These are phyloP conservation scores for Ploettnerulaceae sp. DNA, from an alignment of 2,329 filamentous ascomycete genomes.

Conservation along the genomic window DNA sequence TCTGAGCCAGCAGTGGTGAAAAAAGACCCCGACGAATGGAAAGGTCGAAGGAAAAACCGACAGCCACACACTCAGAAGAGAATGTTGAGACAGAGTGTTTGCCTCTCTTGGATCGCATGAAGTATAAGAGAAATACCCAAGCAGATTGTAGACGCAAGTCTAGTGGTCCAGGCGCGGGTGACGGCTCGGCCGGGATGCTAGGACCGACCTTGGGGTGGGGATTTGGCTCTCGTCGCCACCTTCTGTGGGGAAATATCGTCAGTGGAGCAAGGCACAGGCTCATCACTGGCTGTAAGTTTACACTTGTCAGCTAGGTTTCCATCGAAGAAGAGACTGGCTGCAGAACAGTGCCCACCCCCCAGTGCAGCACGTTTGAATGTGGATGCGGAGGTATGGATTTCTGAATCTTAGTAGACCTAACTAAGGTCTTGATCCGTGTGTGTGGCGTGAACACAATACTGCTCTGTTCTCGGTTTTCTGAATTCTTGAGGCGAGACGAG, in stretches of 20 bases:
- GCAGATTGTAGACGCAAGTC: conserved; percentile 20
- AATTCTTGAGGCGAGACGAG: conserved; percentile 20
- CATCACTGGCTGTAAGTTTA: conserved; percentile 21
- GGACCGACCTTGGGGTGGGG: conserved; percentile 18
- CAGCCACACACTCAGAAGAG: conserved; percentile 26
- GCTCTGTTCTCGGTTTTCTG: conserved; percentile 14
- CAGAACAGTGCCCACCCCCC: conserved; percentile 6
- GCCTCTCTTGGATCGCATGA: conserved; percentile 30
- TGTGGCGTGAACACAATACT: conserved; percentile 14
- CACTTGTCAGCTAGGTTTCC: conserved; percentile 10
- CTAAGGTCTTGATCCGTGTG: conserved; percentile 11
- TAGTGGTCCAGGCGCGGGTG: conserved; percentile 29
- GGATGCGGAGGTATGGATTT: conserved; percentile 2
- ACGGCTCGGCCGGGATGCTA: conserved; percentile 22
- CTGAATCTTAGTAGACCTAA: conserved; percentile 11
- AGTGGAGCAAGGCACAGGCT: background rate
- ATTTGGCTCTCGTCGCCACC: conserved; percentile 6
- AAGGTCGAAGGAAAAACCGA: conserved; percentile 27
- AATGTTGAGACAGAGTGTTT: conserved; percentile 25
- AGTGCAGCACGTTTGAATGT: background rate
- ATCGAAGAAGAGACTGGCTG: conserved; percentile 14
- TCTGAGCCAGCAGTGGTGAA: conserved; percentile 34
- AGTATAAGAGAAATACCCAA: conserved; percentile 31
- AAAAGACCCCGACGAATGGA: conserved; percentile 27
- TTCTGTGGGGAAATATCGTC: conserved; percentile 14